These are phyloP conservation scores for Aspergillus intermedius DNA, from an alignment of 2,329 filamentous ascomycete species.

Conservation along the genomic window DNA sequence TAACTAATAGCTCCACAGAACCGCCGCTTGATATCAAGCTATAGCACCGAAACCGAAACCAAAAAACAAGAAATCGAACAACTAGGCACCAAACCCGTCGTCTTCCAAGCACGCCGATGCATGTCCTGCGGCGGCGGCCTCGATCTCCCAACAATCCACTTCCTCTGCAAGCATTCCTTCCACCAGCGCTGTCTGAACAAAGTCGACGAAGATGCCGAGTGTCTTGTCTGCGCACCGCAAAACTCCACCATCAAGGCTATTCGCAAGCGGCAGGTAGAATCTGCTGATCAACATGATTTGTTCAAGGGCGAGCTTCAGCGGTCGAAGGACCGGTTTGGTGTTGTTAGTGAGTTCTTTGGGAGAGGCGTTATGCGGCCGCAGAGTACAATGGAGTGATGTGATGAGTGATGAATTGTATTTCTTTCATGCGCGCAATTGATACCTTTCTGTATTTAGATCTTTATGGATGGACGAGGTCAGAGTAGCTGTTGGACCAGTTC, in stretches of 20 bases:
- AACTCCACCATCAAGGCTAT: constrained; percentile 88
- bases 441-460: neutral
- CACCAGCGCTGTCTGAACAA: constrained; percentile 81
- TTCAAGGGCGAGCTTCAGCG: constrained; percentile 74
- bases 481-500: no score
- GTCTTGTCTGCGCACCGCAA: constrained; percentile 73
- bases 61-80: constrained; percentile 74
- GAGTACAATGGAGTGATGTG: constrained; percentile 26
- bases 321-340: constrained; percentile 79
- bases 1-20: constrained; percentile 49
- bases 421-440: neutral
- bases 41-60: constrained; percentile 73
- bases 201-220: constrained; percentile 63
- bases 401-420: neutral
- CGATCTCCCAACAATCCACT: constrained; percentile 87
- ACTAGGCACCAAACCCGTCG: constrained; percentile 69
- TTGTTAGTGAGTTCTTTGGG: constrained; percentile 90
- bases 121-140: constrained; percentile 70
- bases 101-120: constrained; percentile 87
- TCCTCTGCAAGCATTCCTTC: constrained; percentile 94
- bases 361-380: constrained; percentile 71
- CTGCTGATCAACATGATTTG: constrained; percentile 77
- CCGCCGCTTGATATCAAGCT: constrained; percentile 71
- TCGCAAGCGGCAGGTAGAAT: constrained; percentile 76
- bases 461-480: neutral